Evolutionary conservation across 2,329 filamentous ascomycete genomes (phyloP), one percentile per base, ranked within the genome.

Genomic region (Exophiala mesophila): DNA sequence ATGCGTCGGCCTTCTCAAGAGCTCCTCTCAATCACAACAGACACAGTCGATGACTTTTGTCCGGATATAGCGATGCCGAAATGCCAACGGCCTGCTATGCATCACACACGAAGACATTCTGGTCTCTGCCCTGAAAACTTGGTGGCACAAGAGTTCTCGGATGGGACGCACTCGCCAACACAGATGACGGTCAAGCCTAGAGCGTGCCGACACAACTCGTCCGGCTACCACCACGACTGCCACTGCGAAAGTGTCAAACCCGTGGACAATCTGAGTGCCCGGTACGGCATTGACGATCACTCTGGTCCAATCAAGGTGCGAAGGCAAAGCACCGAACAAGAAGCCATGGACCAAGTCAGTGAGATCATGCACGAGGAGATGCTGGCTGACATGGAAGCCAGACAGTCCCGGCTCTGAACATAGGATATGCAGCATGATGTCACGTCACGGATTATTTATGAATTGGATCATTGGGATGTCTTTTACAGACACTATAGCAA

Each of bases 31-130:
- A 15, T 21, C 12, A 13, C 33, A 13, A 33, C 28, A 8, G 47
- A 50, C 16, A 31, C 38, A 16, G 47, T 36, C 33, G 48, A 51
- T 6, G 42, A 39, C 13, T 51, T 51, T 36, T 51, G 48, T 28
- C 48, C 48, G n/a, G 48, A 51, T 28, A 51, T 51, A 32, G 16
- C 28, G 13, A 51, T 51, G 48, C 48, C 48, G 16, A 41, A 26
- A 4, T 17, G 29, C 19, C 39, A 26, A 15, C 45, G 40, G 8
- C 33, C 40, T 12, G 18, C 41, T 4, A 29, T 15, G 4, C 32
- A 42, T 16, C 41, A 48, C 24, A 42, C 40, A n/a, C 29, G 48
- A 28, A 39, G 48, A 36, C 48, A 51, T 20, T 51, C 48, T 3
- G 42, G 45, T 7, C 36, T 51, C 5, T 51, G 48, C 31, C 48